Evolutionary conservation across 257 asterid genomes (phyloP), one percentile per base, ranked within the genome.

Genomic region (Solanum microdontum): DNA sequence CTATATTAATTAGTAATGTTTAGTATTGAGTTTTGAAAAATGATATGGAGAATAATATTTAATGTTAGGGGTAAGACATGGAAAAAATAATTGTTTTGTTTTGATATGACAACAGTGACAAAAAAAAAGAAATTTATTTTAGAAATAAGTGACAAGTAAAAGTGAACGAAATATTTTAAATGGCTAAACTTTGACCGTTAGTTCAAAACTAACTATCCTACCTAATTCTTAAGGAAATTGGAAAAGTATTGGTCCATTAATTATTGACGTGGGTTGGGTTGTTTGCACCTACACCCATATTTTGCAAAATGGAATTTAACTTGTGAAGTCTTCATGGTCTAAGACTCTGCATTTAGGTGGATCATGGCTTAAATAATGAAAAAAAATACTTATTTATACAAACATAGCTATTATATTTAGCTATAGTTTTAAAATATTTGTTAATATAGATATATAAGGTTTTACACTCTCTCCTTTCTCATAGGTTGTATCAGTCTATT

Each of bases 11-110:
- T 19, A 39, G 43, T 39, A 43, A 11, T 43, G 48, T 19, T 17
- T 17, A 19, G 2, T 55, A 55, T 55, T 1, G 24, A 55, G 4
- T 55, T 0, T 55, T 19, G 24, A 55, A 55, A 19, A 7, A 0
- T 55, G 64, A 55, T 19, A 19, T 7, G 64, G 58, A 48, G 58
- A 48, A 48, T 48, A 55, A 55, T 19, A 55, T 55, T 55, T 19
- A 0, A 17, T 17, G n/a, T 0, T 55, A 51, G 4, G 4, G n/a
- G 1, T 55, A 17, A 55, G 3, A 55, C 2, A 17, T 6, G n/a
- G 3, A 55, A 55, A 48, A 17, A 17, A 1, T 6, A 51, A 51
- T 17, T 51, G 0, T 51, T 17, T 51, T 51, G 3, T 6, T 1
- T 17, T 17, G 1, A 51, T 51, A 17, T 2, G 4, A 7, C 0